Conservation (phyloP, 2,329 filamentous ascomycete genomes). For the Zymoseptoria passerinii region DNA sequence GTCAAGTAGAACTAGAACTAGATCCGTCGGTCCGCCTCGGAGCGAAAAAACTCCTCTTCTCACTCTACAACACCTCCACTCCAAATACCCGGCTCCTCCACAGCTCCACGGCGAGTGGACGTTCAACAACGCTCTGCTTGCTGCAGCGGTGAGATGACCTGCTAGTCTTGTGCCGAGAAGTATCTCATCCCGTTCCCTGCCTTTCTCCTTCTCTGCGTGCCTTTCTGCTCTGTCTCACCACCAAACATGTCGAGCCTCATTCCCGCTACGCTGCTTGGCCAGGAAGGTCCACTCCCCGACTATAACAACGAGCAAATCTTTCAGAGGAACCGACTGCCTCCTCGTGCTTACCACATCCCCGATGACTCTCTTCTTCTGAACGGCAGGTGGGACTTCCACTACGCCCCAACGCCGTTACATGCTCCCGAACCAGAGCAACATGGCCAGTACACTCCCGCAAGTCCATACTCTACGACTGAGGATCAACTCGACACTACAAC, state of each 20-base stretch:
- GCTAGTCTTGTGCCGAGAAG: not conserved
- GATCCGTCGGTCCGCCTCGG: conserved; percentile 2
- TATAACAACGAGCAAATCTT: conserved; percentile 12
- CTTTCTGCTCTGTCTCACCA: not conserved
- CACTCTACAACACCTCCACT: not conserved
- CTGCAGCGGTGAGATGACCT: not conserved
- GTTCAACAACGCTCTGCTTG: not conserved
- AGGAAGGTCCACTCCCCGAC: conserved; percentile 2
- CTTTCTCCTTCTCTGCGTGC: not conserved
- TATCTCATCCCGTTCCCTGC: not conserved
- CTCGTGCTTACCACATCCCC: conserved; percentile 10
- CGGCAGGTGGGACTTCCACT: conserved; percentile 13
- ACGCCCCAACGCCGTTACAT: conserved; percentile 8
- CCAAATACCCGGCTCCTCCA: not conserved
- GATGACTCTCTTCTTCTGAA: conserved; percentile 8
- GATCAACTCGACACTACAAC: not conserved
- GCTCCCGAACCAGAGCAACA: conserved; percentile 2
- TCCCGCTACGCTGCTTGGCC: not conserved
- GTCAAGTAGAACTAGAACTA: not conserved
- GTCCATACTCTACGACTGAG: not conserved
- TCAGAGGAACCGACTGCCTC: conserved; percentile 10
- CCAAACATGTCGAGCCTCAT: not conserved
- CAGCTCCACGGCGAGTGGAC: too few relatives aligned
- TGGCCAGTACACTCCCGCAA: not conserved
- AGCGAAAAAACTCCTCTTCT: not conserved